Percentiles rank a stretch among this genome's conserved stretches.
Conservation (phyloP, 2,329 filamentous ascomycete species). For the Fusarium nygamai region DNA sequence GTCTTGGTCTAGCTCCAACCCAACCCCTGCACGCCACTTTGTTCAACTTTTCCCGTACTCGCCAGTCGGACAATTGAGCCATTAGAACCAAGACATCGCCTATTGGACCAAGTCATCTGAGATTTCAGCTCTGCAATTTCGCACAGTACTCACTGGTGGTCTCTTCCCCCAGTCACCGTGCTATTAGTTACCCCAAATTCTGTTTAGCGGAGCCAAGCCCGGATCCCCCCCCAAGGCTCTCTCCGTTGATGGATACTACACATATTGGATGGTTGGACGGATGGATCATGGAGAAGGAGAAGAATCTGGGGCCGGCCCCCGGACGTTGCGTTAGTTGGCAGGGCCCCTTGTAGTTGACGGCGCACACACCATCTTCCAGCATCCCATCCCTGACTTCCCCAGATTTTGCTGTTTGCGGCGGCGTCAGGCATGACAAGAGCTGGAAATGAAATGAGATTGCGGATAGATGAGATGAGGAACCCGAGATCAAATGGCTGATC, state of each 20-base stretch:
- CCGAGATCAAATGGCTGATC: slow-evolving; percentile 22
- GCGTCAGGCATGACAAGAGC: slow-evolving; percentile 21
- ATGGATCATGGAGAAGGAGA: not conserved
- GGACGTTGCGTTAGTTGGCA: slow-evolving; percentile 38
- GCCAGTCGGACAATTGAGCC: slow-evolving; percentile 20
- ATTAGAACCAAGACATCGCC: slow-evolving; percentile 8
- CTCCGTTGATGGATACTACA: not conserved
- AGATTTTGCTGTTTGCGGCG: slow-evolving; percentile 43
- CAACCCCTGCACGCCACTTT: slow-evolving; percentile 38
- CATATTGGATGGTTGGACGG: not conserved
- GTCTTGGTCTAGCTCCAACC: slow-evolving; percentile 22
- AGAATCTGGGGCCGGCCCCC: slow-evolving; percentile 34
- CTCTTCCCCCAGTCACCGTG: slow-evolving; percentile 34
- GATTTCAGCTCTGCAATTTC: slow-evolving; percentile 12
- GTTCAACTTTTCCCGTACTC: slow-evolving; percentile 12
- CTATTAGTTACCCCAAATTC: slow-evolving; percentile 41
- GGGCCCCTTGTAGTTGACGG: slow-evolving; percentile 42
- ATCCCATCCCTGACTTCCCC: slow-evolving; percentile 48
- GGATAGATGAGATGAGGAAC: slow-evolving; percentile 6
- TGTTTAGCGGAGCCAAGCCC: slow-evolving; percentile 39
- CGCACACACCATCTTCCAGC: slow-evolving; percentile 45
- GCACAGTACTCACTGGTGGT: slow-evolving; percentile 34
- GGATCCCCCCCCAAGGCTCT: slow-evolving; percentile 36
- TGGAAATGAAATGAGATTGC: slow-evolving; percentile 24
- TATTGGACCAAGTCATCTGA: slow-evolving; percentile 20